Evolutionary conservation across 176 grass and related monocot genomes (phyloP), one percentile per base, ranked within the genome.

Genomic region (Aegilops bicornis): DNA sequence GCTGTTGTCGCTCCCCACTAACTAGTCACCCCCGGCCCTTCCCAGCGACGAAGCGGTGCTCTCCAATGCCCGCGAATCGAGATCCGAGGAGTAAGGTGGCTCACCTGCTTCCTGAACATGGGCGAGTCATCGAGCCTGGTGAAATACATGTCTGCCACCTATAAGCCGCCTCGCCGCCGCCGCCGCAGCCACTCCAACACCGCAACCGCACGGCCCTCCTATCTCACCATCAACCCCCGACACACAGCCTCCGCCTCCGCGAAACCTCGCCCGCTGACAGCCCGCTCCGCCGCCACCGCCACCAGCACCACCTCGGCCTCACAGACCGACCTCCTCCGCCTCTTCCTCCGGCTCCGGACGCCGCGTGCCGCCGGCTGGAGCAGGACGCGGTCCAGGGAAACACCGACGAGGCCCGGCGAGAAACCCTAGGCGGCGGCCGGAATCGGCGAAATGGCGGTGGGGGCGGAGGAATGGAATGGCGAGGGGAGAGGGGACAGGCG

Each of bases 91-190:
- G 33, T 31, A 0, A 1, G 50, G 8, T 7, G 5, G 30, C 89
- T 80, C 77, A 96, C 97, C 97, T 99, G 97, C 78, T 99, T 94
- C 50, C 97, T 84, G 78, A 99, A 99, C 97, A 99, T 99, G 24
- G 97, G 97, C 63, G 97, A 99, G 87, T 99, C 97, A 78, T 99
- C 97, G 80, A 99, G 97, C 87, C 95, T 90, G 70, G 91, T 71
- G 90, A 99, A 99, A 81, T 83, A 90, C 97, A 99, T 99, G 74
- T 60, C 82, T 81, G 90, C 91, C 65, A 23, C 79, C 68, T 22
- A 0, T 33, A 52, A 61, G 65, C 70, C 31, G 42, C 86, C 29
- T 8, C 48, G 1, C 40, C 39, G 12, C 88, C 71, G 72, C 78
- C 72, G 82, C 79, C 74, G 86, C 69, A 15, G 76, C 82, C 67